A percentile compares a stretch with the other conserved stretches of the same genome.
phyloP scores from a whole-genome alignment of 1,284 basidiomycete genomes.

The Meira nashicola region DNA sequence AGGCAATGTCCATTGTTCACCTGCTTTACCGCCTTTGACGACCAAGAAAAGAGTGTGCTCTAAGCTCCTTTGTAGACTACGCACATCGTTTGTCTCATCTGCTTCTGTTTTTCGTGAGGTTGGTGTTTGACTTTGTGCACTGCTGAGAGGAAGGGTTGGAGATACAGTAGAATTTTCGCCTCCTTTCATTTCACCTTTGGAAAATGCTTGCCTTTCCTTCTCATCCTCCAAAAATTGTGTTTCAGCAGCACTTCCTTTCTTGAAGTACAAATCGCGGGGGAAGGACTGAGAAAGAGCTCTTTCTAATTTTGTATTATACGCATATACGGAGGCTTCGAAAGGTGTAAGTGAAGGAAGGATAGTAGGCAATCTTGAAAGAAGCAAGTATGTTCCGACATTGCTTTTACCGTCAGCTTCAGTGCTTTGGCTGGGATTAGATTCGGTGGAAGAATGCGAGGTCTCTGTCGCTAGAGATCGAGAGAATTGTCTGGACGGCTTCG shows the following conservation, averaged over 20 bases:
- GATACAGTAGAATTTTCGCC: not conserved
- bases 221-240: constrained; percentile 67
- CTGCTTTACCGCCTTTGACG: constrained; percentile 58
- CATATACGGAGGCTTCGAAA: constrained; percentile 79
- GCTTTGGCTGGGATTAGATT: no score
- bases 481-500: no score
- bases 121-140: not conserved
- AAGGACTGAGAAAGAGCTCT: constrained; percentile 83
- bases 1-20: constrained; percentile 34
- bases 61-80: constrained; percentile 73
- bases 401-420: no score
- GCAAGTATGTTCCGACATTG: constrained; percentile 55
- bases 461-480: no score
- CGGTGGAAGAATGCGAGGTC: no score
- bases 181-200: not conserved
- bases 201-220: constrained; percentile 23
- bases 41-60: constrained; percentile 82
- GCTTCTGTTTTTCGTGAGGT: constrained; percentile 57
- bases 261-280: constrained; percentile 89
- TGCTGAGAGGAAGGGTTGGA: not conserved
- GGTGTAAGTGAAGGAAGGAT: constrained; percentile 70
- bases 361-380: constrained; percentile 79
- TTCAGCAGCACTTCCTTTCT: constrained; percentile 80
- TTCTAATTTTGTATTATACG: constrained; percentile 76
- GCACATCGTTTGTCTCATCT: constrained; percentile 62